Base-by-base conservation (phyloP, 1,284 basidiomycete genomes). In the Ceratobasidium sp. region DNA sequence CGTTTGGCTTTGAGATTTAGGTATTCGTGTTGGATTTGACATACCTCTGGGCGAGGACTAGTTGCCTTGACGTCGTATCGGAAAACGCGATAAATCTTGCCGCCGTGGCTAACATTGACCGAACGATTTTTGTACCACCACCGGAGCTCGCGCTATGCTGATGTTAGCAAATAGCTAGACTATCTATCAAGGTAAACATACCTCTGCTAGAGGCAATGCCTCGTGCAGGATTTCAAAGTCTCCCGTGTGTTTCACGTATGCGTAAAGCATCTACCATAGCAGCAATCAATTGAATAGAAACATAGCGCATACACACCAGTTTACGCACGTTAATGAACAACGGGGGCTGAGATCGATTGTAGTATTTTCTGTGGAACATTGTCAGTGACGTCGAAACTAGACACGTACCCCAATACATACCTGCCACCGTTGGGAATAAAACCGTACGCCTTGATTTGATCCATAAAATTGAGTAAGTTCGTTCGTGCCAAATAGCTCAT, bases 381-480 rank as follows among this genome's bases (percentile, higher is more conserved):
- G 17, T n/a, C n/a, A n/a, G n/a, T n/a, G n/a, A n/a, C n/a, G n/a
- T n/a, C n/a, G n/a, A n/a, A n/a, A n/a, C n/a, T n/a, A n/a, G n/a
- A n/a, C n/a, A n/a, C n/a, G n/a, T n/a, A n/a, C n/a, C n/a, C n/a
- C 13, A 20, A 28, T 13, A 52, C 71, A 23, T 52, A 74, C 71
- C 94, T 88, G 20, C 95, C 96, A 17, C 96, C 96, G 82, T 98
- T 98, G 1, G 96, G 96, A 80, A 98, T 92, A 85, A 97, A 98
- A 0, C 96, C 96, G 80, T 91, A 89, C 54, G 84, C 84, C 56
- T 93, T 90, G 68, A 98, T 86, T 82, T 96, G 91, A 82, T 98
- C 96, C 95, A 97, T 96, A 82, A 98, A 96, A 86, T 97, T 97
- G 81, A 94, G 90, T 40, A 97, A 86, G 0, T 95, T 93, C 15